Conservation (phyloP, 768 basidiomycete species). For the Suillus sp. region DNA sequence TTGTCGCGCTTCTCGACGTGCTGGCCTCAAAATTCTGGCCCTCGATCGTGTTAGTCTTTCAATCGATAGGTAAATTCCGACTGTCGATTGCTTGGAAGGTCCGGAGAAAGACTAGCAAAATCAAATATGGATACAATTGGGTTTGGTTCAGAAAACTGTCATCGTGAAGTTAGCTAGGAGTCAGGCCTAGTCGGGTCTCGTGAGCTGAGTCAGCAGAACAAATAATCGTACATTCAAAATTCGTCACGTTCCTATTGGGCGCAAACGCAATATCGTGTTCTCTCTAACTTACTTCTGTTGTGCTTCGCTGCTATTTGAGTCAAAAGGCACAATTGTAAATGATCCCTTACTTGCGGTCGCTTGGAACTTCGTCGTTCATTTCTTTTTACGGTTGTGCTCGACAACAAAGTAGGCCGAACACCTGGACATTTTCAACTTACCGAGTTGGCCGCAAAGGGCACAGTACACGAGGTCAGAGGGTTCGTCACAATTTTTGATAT, state of each 20-base stretch:
- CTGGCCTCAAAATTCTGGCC: neutral
- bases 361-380: conserved; percentile 53
- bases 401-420: conserved; percentile 28
- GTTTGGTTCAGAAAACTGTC: neutral
- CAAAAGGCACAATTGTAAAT: conserved; percentile 33
- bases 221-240: conserved; percentile 10
- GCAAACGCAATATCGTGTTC: neutral
- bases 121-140: neutral
- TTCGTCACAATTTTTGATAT: conserved; percentile 37
- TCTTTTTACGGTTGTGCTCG: conserved; percentile 60
- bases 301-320: conserved; percentile 12
- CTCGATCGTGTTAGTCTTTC: neutral
- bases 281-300: conserved; percentile 1
- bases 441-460: conserved; percentile 40
- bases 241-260: neutral
- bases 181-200: too few relatives aligned
- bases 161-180: too few relatives aligned
- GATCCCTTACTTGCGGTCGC: conserved; percentile 53
- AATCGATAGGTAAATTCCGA: neutral
- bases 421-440: conserved; percentile 44
- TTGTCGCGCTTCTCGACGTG: neutral
- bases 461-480: conserved; percentile 21
- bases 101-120: neutral
- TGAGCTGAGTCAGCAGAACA: conserved; percentile 6
- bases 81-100: neutral